phyloP scores from a whole-genome alignment of 2,329 filamentous ascomycete genomes.

The Fusarium ramigenum region DNA sequence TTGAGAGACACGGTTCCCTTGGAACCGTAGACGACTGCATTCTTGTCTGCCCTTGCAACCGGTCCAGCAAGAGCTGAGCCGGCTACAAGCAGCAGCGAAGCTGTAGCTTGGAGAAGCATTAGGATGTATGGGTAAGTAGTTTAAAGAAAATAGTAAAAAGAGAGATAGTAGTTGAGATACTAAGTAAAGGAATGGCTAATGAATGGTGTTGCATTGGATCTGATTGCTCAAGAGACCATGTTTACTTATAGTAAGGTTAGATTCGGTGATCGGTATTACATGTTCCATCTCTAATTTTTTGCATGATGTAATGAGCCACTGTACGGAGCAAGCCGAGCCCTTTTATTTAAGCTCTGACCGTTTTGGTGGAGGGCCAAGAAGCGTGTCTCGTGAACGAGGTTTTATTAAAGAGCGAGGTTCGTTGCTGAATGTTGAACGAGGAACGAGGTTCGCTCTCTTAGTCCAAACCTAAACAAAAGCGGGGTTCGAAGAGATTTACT shows the following conservation, averaged over 20 bases:
- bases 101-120: not conserved
- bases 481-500: not conserved
- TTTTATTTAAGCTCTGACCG: not conserved
- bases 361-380: not conserved
- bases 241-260: fast-evolving
- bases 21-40: not conserved
- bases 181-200: fast-evolving
- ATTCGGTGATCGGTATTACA: not conserved
- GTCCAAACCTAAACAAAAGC: fast-evolving
- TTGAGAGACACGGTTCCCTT: not conserved
- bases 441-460: not conserved
- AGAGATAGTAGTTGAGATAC: fast-evolving
- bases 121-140: fast-evolving
- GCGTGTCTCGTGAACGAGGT: not conserved
- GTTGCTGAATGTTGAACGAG: not conserved
- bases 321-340: not conserved
- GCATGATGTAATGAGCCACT: not conserved
- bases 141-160: not conserved
- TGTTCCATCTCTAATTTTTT: not conserved
- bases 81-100: not conserved
- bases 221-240: fast-evolving
- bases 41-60: not conserved
- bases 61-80: not conserved
- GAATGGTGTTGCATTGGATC: not conserved
- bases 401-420: not conserved